A percentile compares a stretch with the other conserved stretches of the same genome.
Conservation (phyloP, 768 basidiomycete genomes). For the Fistulinella prunicolor region DNA sequence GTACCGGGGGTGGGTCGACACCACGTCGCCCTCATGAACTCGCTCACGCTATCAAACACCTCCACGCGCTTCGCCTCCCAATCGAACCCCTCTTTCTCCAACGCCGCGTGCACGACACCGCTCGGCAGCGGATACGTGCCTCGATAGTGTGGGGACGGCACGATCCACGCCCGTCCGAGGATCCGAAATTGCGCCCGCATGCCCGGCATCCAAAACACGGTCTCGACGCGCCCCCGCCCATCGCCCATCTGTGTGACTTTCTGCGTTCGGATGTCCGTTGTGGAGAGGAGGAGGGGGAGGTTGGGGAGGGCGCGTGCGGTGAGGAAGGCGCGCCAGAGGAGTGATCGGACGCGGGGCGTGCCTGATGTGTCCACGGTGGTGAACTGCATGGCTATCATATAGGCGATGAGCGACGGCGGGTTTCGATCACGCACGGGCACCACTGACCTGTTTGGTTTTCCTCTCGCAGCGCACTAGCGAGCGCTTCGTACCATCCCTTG, state of each 20-base stretch:
- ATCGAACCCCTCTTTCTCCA: constrained; percentile 35
- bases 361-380: constrained; percentile 26
- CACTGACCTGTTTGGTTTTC: constrained; percentile 37
- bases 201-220: constrained; percentile 72
- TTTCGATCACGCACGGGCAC: background rate
- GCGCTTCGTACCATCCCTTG: constrained; percentile 46
- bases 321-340: constrained; percentile 60
- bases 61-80: constrained; percentile 68
- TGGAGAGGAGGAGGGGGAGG: constrained; percentile 60
- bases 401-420: background rate
- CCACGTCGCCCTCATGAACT: constrained; percentile 69
- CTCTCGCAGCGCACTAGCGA: constrained; percentile 39
- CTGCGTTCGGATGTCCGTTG: constrained; percentile 71
- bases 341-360: constrained; percentile 62
- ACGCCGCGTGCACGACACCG: constrained; percentile 30
- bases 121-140: constrained; percentile 12
- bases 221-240: constrained; percentile 42
- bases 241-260: constrained; percentile 60
- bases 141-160: constrained; percentile 47
- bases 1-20: constrained; percentile 65
- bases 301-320: constrained; percentile 38
- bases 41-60: constrained; percentile 57
- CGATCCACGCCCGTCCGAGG: constrained; percentile 50
- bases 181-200: constrained; percentile 75
- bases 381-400: constrained; percentile 53